Evolutionary conservation across 2,329 filamentous ascomycete genomes (phyloP).

Genomic region (Metarhizium rileyi): DNA sequence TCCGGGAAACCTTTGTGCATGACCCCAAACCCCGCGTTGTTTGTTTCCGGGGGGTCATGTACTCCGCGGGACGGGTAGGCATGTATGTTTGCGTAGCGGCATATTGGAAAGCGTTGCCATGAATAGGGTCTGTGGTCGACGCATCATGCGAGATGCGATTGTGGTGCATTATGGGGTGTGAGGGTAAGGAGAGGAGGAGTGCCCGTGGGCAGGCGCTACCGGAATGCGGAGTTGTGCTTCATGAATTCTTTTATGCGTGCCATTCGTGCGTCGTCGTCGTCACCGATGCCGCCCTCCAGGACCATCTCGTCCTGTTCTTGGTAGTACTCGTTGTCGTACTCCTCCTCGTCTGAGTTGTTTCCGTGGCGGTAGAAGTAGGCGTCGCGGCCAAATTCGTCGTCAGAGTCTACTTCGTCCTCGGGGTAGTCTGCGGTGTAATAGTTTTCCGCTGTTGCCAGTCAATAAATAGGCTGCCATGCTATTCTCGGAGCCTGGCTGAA

Average conservation of each 20-base stretch:
- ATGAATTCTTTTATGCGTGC: constrained; percentile 29
- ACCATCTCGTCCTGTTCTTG: constrained; percentile 29
- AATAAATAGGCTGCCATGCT: not conserved
- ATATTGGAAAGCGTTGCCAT: not conserved
- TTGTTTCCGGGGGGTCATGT: not conserved
- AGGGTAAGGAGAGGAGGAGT: not conserved
- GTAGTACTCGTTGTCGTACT: constrained; percentile 34
- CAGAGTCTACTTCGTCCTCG: constrained; percentile 66
- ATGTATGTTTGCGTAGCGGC: not conserved
- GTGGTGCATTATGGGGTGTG: not conserved
- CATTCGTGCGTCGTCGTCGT: constrained; percentile 25
- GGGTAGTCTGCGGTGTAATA: constrained; percentile 74
- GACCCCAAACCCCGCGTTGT: not conserved
- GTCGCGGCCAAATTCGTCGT: constrained; percentile 43
- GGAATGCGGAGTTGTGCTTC: constrained; percentile 20
- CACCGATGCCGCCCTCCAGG: constrained; percentile 27
- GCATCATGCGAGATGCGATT: not conserved
- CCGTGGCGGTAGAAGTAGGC: constrained; percentile 44
- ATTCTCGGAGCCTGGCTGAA: not conserved
- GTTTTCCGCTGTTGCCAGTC: constrained; percentile 50
- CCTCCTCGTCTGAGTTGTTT: constrained; percentile 46
- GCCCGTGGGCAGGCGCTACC: not conserved
- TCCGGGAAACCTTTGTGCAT: not conserved
- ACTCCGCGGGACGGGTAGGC: not conserved
- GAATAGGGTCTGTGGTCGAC: not conserved